Evolutionary conservation across 2,329 filamentous ascomycete genomes (phyloP).

Genomic region (Paecilomyces fulvus): DNA sequence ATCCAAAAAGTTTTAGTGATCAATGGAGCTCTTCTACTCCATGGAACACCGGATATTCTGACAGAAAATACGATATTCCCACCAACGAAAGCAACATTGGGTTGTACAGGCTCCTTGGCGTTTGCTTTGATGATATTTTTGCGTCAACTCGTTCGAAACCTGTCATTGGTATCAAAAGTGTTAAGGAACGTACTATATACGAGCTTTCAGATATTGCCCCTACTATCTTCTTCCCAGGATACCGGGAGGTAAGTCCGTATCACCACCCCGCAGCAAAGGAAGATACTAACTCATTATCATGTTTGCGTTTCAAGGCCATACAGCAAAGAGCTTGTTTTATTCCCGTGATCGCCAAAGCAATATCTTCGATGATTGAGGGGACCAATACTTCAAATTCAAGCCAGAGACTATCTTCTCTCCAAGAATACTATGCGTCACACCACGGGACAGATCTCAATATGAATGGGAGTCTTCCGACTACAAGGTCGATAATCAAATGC

Average conservation of each 20-base stretch:
- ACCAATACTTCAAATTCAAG: slow-evolving; percentile 9
- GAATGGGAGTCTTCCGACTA: slow-evolving; percentile 1
- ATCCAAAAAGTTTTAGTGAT: not conserved
- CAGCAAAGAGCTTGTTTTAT: slow-evolving; percentile 27
- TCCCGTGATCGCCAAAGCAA: slow-evolving; percentile 25
- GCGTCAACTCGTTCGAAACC: slow-evolving; percentile 1
- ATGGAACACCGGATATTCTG: not conserved
- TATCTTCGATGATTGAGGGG: slow-evolving; percentile 21
- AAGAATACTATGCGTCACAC: not conserved
- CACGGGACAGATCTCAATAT: not conserved
- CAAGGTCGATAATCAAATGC: slow-evolving; percentile 15
- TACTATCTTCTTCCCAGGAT: slow-evolving; percentile 20
- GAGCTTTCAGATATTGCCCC: slow-evolving; percentile 19
- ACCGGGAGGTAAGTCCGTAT: slow-evolving; percentile 18
- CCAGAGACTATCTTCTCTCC: slow-evolving; percentile 8
- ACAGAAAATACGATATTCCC: not conserved
- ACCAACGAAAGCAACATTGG: not conserved
- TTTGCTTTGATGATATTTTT: slow-evolving; percentile 17
- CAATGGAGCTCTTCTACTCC: not conserved
- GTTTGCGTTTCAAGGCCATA: slow-evolving; percentile 19
- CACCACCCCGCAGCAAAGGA: not conserved
- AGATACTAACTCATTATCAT: slow-evolving; percentile 1
- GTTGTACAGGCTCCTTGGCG: slow-evolving; percentile 15
- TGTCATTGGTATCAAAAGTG: not conserved
- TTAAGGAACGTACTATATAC: slow-evolving; percentile 4